These are phyloP conservation scores for Rusavskia elegans DNA, from an alignment of 495 filamentous ascomycete species.

Conservation along the genomic window DNA sequence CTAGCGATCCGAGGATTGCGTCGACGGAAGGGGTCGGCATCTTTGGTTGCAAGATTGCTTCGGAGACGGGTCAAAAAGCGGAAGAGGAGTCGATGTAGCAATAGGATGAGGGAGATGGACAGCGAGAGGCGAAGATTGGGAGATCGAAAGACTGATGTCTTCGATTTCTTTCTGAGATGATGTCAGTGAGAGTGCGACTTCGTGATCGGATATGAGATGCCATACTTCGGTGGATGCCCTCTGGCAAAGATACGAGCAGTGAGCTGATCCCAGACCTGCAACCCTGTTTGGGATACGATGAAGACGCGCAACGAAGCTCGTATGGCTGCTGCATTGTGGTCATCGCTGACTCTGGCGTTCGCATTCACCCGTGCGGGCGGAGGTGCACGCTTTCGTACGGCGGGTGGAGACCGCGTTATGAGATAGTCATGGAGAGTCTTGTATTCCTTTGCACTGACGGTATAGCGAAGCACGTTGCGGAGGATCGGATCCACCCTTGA, in stretches of 20 bases:
- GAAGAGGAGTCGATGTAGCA: constrained; percentile 77
- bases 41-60: constrained; percentile 54
- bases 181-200: neutral
- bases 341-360: constrained; percentile 37
- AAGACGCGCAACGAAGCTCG: constrained; percentile 65
- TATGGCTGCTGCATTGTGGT: constrained; percentile 67
- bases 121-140: constrained; percentile 63
- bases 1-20: constrained; percentile 63
- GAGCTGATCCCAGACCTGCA: constrained; percentile 56
- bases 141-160: constrained; percentile 43
- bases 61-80: constrained; percentile 78
- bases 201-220: constrained; percentile 7
- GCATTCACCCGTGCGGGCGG: constrained; percentile 36
- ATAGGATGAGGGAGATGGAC: constrained; percentile 65
- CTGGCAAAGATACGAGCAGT: constrained; percentile 16
- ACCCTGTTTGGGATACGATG: constrained; percentile 45
- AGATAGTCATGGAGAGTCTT: constrained; percentile 63
- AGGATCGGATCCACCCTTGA: constrained; percentile 10
- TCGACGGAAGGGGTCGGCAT: constrained; percentile 58
- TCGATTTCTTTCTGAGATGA: constrained; percentile 22
- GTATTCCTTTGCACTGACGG: constrained; percentile 74
- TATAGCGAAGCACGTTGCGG: constrained; percentile 69
- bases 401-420: constrained; percentile 43
- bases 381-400: constrained; percentile 43
- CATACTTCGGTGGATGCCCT: constrained; percentile 28